Conservation (phyloP, 1,284 basidiomycete species). For the Cryptococcus sp. region DNA sequence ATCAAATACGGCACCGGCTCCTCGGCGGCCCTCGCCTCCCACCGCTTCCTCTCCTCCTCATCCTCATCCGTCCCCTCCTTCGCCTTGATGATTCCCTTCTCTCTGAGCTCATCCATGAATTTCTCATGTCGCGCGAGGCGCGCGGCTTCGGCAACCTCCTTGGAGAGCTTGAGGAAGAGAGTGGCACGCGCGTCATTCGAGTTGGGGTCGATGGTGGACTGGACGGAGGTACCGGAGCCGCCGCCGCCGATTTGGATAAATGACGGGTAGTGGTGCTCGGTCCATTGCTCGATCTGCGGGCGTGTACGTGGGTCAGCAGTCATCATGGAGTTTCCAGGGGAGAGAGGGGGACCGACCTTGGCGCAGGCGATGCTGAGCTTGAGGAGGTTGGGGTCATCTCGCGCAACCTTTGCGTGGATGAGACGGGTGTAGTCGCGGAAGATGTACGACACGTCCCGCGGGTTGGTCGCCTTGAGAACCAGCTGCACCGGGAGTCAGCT, state of each 20-base stretch:
- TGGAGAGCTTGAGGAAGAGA: constrained; percentile 35
- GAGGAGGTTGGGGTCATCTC: constrained; percentile 84
- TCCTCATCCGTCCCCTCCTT: constrained; percentile 17
- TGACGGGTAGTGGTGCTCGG: constrained; percentile 81
- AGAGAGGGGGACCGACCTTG: constrained; percentile 54
- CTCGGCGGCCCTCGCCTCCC: constrained; percentile 14
- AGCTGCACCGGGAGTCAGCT: constrained; percentile 56
- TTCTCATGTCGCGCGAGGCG: constrained; percentile 27
- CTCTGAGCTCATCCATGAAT: constrained; percentile 33
- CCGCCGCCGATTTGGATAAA: constrained; percentile 59
- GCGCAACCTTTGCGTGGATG: constrained; percentile 76
- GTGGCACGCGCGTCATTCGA: constrained; percentile 57
- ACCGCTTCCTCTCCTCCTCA: constrained; percentile 18
- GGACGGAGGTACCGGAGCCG: constrained; percentile 36
- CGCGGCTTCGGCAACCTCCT: constrained; percentile 27
- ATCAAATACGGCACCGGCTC: constrained; percentile 21
- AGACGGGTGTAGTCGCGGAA: constrained; percentile 77
- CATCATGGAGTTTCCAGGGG: neutral
- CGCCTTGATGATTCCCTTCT: constrained; percentile 30
- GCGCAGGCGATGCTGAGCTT: constrained; percentile 74
- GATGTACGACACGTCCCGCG: constrained; percentile 83
- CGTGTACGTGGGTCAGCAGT: neutral
- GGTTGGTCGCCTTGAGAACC: constrained; percentile 86
- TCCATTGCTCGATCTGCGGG: constrained; percentile 82
- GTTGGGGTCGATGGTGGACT: constrained; percentile 51